Conservation (phyloP, 257 asterid genomes). For the Rhazya stricta region DNA sequence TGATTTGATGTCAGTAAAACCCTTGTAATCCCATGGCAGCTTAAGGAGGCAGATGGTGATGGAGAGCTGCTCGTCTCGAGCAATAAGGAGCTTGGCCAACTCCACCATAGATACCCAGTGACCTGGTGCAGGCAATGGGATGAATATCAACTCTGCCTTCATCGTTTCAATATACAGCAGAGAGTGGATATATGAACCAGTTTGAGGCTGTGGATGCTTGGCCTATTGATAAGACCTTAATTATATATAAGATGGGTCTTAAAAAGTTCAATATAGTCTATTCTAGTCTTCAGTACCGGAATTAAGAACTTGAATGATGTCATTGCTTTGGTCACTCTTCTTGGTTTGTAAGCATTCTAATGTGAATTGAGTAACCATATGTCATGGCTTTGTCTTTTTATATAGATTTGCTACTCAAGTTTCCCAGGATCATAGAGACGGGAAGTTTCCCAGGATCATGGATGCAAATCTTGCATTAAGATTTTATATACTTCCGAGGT, state of each 20-base stretch:
- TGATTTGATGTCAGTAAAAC: slow-evolving; percentile 19
- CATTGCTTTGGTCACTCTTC: no score
- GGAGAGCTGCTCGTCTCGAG: slow-evolving; percentile 35
- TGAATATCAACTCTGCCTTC: slow-evolving; percentile 38
- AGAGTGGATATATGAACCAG: not conserved
- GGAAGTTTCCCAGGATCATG: no score
- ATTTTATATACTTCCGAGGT: no score
- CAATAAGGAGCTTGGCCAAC: slow-evolving; percentile 49
- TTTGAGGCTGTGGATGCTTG: not conserved
- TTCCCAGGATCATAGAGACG: no score
- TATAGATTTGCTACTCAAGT: no score
- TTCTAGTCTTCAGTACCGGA: not conserved
- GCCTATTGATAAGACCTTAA: not conserved
- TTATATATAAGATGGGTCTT: no score
- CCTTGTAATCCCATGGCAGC: slow-evolving; percentile 28
- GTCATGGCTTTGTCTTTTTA: no score
- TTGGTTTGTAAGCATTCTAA: no score
- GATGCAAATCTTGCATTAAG: no score
- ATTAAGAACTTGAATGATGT: no score
- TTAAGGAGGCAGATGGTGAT: slow-evolving; percentile 38
- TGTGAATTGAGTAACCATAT: no score
- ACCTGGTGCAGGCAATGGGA: slow-evolving; percentile 53
- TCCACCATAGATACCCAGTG: slow-evolving; percentile 53
- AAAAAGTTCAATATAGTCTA: not conserved
- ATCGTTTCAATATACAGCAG: not conserved